Conservation (phyloP, 1,284 basidiomycete genomes). For the Stygiomarasmius scandens region DNA sequence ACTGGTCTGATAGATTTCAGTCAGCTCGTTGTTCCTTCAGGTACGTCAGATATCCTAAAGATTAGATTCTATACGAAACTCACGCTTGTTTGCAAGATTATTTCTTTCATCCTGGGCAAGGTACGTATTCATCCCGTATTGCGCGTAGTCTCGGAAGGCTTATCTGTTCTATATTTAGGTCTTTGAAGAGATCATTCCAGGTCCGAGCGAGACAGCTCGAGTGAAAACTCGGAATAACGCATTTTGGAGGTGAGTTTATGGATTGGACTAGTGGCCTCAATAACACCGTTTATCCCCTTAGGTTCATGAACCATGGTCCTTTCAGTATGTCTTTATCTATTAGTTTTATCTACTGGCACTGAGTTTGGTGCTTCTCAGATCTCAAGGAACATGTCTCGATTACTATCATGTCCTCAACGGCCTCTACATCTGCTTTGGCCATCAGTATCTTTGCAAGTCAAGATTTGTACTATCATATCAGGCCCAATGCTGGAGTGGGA, state of each 20-base stretch:
- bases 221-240: slow-evolving; percentile 40
- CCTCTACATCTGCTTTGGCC: slow-evolving; percentile 50
- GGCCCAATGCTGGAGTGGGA: slow-evolving; percentile 49
- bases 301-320: slow-evolving; percentile 49
- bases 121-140: not conserved
- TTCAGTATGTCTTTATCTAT: slow-evolving; percentile 44
- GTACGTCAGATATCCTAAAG: not conserved
- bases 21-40: slow-evolving; percentile 60
- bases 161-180: slow-evolving; percentile 16
- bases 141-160: not conserved
- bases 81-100: slow-evolving; percentile 30
- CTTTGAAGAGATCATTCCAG: slow-evolving; percentile 51
- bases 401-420: slow-evolving; percentile 60
- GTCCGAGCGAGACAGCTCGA: slow-evolving; percentile 33
- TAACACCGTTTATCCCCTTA: too few relatives aligned
- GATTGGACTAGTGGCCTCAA: too few relatives aligned
- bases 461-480: slow-evolving; percentile 50
- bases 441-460: slow-evolving; percentile 55
- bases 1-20: slow-evolving; percentile 27
- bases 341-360: not conserved
- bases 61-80: not conserved
- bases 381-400: slow-evolving; percentile 65
- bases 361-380: slow-evolving; percentile 31
- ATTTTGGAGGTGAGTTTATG: slow-evolving; percentile 57
- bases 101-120: slow-evolving; percentile 42